phyloP scores from a whole-genome alignment of 2,329 filamentous ascomycete species.

The Hypoxylon sp. region DNA sequence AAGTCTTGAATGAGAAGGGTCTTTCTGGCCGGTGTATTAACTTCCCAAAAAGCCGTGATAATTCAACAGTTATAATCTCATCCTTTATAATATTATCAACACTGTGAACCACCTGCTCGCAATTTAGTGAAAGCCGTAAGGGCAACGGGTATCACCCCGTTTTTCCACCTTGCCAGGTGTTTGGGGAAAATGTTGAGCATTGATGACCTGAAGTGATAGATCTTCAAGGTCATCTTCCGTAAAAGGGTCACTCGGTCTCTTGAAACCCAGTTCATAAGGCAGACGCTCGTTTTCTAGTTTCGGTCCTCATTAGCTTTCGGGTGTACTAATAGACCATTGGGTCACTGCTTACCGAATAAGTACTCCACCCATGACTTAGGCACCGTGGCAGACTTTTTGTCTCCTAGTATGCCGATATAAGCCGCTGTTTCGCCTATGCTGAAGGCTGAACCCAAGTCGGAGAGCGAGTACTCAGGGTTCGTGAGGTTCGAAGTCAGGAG shows the following conservation, averaged over 20 bases:
- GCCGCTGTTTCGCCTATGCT: conserved; percentile 41
- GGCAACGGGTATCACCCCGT: conserved; percentile 7
- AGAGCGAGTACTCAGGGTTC: conserved; percentile 44
- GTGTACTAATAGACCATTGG: background rate
- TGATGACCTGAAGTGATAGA: conserved; percentile 1
- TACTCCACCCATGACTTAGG: conserved; percentile 39
- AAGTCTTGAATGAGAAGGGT: conserved; percentile 1
- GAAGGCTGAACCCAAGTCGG: conserved; percentile 34
- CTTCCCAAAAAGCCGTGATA: background rate
- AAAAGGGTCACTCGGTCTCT: conserved; percentile 9
- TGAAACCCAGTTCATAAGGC: conserved; percentile 38
- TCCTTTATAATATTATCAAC: background rate
- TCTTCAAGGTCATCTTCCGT: conserved; percentile 9
- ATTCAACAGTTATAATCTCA: background rate
- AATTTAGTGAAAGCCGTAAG: conserved; percentile 8
- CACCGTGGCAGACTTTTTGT: conserved; percentile 31
- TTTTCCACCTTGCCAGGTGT: conserved; percentile 22
- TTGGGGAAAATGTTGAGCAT: conserved; percentile 31
- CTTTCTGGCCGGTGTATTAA: background rate
- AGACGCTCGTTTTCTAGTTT: conserved; percentile 37
- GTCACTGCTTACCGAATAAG: conserved; percentile 38
- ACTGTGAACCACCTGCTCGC: background rate
- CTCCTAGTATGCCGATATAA: conserved; percentile 39
- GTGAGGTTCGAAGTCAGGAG: conserved; percentile 42
- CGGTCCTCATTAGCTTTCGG: conserved; percentile 14